phyloP scores from a whole-genome alignment of 148 eudicot genomes.

The Pharnaceum exiguum region DNA sequence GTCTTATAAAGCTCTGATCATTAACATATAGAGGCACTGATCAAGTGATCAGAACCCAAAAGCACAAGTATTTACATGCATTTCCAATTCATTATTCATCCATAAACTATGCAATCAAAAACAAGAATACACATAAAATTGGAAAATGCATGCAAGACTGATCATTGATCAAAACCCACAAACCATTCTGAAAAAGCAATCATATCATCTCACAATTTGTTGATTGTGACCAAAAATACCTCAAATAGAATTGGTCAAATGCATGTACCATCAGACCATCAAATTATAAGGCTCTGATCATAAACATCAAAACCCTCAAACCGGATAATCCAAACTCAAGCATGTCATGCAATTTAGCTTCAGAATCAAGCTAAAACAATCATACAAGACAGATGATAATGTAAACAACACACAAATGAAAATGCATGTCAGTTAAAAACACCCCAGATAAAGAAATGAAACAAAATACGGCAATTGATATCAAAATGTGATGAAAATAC shows the following conservation, averaged over 20 bases:
- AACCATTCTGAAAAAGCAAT: no score
- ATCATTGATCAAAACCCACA: no score
- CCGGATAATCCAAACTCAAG: slow-evolving; percentile 16
- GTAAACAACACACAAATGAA: not conserved
- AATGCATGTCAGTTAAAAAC: not conserved
- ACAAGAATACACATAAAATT: not conserved
- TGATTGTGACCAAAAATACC: no score
- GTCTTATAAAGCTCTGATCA: no score
- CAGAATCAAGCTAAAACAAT: not conserved
- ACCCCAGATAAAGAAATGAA: not conserved
- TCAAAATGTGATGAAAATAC: slow-evolving; percentile 12
- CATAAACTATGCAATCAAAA: not conserved
- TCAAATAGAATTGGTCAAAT: no score
- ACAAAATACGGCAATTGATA: no score
- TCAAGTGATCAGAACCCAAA: no score
- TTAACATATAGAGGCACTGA: no score
- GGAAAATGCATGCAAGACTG: slow-evolving; percentile 25
- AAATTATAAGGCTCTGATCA: slow-evolving; percentile 8
- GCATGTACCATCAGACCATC: slow-evolving; percentile 18
- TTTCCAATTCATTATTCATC: no score
- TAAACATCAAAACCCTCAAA: slow-evolving; percentile 12
- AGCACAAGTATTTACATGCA: no score
- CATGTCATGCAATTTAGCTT: slow-evolving; percentile 17
- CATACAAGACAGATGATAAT: not conserved
- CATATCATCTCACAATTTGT: no score